Evolutionary conservation across 805 yeast genomes (phyloP).

Genomic region (Komagataella populi): DNA sequence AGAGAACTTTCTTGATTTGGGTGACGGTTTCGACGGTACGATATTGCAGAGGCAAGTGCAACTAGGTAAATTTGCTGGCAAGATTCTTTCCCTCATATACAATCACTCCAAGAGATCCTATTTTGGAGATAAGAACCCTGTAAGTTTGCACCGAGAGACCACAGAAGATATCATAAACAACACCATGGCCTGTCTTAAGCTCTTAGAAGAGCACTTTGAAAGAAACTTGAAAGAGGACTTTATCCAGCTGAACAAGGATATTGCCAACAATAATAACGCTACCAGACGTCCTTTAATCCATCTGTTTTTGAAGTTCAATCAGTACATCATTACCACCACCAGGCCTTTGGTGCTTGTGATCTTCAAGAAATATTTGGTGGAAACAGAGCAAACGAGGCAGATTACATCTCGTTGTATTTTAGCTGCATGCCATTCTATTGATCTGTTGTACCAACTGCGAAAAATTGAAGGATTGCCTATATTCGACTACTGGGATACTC

Average conservation of each 20-base stretch:
- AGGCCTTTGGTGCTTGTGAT: conserved; percentile 21
- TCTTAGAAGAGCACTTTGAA: conserved; percentile 13
- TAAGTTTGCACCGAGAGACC: background rate
- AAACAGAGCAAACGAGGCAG: conserved; percentile 8
- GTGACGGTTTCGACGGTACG: conserved; percentile 17
- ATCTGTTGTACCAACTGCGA: conserved; percentile 14
- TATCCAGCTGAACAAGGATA: conserved; percentile 8
- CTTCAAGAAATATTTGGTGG: conserved; percentile 15
- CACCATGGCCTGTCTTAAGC: conserved; percentile 7
- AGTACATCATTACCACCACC: conserved; percentile 20
- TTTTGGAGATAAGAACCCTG: background rate
- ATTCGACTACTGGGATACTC: conserved; percentile 26
- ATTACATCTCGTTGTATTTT: conserved; percentile 15
- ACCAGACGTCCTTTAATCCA: conserved; percentile 12
- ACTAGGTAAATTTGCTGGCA: conserved; percentile 14
- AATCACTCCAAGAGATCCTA: conserved; percentile 13
- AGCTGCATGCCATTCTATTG: conserved; percentile 18
- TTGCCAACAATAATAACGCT: conserved; percentile 3
- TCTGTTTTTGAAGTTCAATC: conserved; percentile 20
- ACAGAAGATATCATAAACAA: conserved; percentile 10
- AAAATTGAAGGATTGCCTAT: conserved; percentile 17
- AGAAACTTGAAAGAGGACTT: conserved; percentile 8
- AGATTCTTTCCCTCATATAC: conserved; percentile 19
- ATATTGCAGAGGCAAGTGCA: conserved; percentile 14
- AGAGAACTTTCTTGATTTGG: conserved; percentile 10